These are phyloP conservation scores for Potentilla sterilis DNA, from an alignment of 306 rosid genomes.

Conservation along the genomic window DNA sequence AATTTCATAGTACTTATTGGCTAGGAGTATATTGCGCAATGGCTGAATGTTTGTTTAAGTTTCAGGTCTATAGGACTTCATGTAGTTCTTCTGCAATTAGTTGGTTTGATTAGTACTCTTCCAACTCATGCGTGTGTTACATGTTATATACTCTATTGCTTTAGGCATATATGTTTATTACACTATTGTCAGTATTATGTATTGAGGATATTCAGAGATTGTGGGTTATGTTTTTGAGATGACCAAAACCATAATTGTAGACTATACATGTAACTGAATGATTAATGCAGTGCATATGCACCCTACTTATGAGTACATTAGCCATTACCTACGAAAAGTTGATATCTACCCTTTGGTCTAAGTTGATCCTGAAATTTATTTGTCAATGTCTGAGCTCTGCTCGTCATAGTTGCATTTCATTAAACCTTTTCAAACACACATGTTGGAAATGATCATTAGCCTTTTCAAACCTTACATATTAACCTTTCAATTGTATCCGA, in stretches of 20 bases:
- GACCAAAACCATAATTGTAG: neutral
- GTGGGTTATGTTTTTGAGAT: neutral
- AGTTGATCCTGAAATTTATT: neutral
- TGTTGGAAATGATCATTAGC: neutral
- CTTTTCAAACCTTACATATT: neutral
- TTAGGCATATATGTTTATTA: neutral
- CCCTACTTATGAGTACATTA: neutral
- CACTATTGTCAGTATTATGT: neutral
- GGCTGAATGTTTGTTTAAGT: neutral
- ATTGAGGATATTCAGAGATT: conserved; percentile 16
- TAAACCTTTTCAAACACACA: neutral
- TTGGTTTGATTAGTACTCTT: neutral
- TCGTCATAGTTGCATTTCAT: neutral
- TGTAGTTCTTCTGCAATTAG: no score
- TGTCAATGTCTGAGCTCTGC: neutral
- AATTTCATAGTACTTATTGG: conserved; percentile 25
- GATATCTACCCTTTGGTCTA: neutral
- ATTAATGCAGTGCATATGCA: neutral
- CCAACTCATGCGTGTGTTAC: conserved; percentile 2
- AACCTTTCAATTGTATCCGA: neutral
- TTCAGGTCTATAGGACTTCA: conserved; percentile 7
- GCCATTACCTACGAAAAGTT: neutral
- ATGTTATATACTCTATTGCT: neutral
- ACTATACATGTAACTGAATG: neutral
- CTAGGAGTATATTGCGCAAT: conserved; percentile 6